Evolutionary conservation across 176 grass and related monocot genomes (phyloP).

Genomic region (Avena insularis): DNA sequence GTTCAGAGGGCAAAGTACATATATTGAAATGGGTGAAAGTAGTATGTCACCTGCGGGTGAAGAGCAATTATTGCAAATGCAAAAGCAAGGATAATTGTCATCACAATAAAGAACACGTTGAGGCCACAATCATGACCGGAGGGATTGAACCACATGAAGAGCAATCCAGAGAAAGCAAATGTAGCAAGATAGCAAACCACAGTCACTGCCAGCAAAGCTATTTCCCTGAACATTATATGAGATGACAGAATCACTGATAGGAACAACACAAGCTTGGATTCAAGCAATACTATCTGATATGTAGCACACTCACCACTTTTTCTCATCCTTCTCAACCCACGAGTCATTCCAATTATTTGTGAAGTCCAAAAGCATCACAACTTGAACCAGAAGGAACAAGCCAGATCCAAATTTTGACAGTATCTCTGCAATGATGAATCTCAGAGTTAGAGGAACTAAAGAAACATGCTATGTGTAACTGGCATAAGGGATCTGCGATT

Average conservation of each 20-base stretch:
- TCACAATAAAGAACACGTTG: slow-evolving; percentile 93
- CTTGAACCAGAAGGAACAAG: slow-evolving; percentile 97
- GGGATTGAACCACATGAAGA: slow-evolving; percentile 98
- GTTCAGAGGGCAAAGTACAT: slow-evolving; percentile 12
- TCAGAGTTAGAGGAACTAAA: slow-evolving; percentile 25
- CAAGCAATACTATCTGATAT: slow-evolving; percentile 29
- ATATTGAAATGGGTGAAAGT: background rate
- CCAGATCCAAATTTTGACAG: slow-evolving; percentile 95
- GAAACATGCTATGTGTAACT: slow-evolving; percentile 11
- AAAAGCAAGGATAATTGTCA: slow-evolving; percentile 95
- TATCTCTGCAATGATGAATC: slow-evolving; percentile 66
- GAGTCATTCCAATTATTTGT: slow-evolving; percentile 94
- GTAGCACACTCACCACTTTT: slow-evolving; percentile 67
- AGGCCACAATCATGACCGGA: slow-evolving; percentile 88
- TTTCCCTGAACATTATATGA: slow-evolving; percentile 70
- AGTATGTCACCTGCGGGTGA: slow-evolving; percentile 74
- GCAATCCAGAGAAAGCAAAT: slow-evolving; percentile 73
- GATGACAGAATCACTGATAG: slow-evolving; percentile 37
- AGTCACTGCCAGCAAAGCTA: slow-evolving; percentile 78
- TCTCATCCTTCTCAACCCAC: slow-evolving; percentile 98
- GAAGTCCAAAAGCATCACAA: slow-evolving; percentile 91
- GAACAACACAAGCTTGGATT: slow-evolving; percentile 8
- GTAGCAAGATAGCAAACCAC: slow-evolving; percentile 83
- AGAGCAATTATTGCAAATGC: slow-evolving; percentile 84
- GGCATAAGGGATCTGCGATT: background rate